A percentile compares a stretch with the other conserved stretches of the same genome.
phyloP scores from a whole-genome alignment of 1,284 basidiomycete genomes.

The Cutaneotrichosporon daszewskae region DNA sequence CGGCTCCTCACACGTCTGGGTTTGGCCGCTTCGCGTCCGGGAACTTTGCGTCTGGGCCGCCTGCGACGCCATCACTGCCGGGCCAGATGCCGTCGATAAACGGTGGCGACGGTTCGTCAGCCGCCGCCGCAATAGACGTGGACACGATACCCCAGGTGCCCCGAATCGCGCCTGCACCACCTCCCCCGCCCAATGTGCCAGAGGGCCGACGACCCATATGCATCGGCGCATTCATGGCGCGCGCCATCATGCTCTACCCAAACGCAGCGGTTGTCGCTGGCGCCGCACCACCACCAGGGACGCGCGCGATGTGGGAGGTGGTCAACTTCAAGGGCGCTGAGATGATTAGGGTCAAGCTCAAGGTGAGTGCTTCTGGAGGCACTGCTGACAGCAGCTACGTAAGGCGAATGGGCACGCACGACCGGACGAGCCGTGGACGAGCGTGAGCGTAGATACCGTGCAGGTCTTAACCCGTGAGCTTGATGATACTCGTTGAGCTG shows the following conservation, averaged over 20 bases:
- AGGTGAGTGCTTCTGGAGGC: conserved; percentile 38
- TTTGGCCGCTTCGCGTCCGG: too few relatives aligned
- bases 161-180: conserved; percentile 4
- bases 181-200: conserved; percentile 14
- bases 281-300: conserved; percentile 35
- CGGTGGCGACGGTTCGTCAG: conserved; percentile 13
- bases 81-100: too few relatives aligned
- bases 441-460: conserved; percentile 62
- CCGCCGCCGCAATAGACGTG: conserved; percentile 32
- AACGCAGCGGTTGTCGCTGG: conserved; percentile 62
- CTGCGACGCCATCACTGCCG: too few relatives aligned
- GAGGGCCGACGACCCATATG: conserved; percentile 59
- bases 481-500: conserved; percentile 5
- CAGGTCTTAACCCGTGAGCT: conserved; percentile 66
- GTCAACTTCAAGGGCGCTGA: conserved; percentile 52
- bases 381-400: conserved; percentile 25
- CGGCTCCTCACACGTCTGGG: too few relatives aligned
- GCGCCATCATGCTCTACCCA: conserved; percentile 79
- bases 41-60: too few relatives aligned
- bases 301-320: conserved; percentile 23
- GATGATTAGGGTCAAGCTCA: conserved; percentile 68
- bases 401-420: conserved; percentile 51
- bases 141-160: conserved; percentile 23
- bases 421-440: conserved; percentile 52
- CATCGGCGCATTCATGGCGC: conserved; percentile 75